Conservation (phyloP, 768 basidiomycete species). For the Mycena belliarum region DNA sequence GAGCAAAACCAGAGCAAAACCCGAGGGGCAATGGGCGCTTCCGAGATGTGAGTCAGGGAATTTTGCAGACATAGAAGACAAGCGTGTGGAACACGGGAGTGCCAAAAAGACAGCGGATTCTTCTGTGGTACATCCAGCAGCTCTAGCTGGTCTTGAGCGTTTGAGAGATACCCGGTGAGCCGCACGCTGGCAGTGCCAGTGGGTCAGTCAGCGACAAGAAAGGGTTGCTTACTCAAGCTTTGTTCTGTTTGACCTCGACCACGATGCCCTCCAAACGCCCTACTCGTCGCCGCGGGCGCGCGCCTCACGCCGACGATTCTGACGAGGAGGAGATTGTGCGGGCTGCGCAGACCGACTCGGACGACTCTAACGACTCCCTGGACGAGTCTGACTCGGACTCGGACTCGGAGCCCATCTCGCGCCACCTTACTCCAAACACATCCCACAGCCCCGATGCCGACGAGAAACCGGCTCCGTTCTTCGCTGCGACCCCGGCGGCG, state of each 20-base stretch:
- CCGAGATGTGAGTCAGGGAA: no score
- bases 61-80: no score
- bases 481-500: constrained; percentile 47
- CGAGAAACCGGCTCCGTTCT: constrained; percentile 46
- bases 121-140: no score
- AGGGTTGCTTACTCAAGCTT: not conserved
- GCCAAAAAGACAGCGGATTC: no score
- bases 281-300: constrained; percentile 64
- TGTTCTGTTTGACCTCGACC: not conserved
- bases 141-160: no score
- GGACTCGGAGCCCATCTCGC: constrained; percentile 62
- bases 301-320: constrained; percentile 37
- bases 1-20: no score
- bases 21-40: no score
- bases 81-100: no score
- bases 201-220: not conserved
- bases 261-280: constrained; percentile 36
- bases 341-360: constrained; percentile 71
- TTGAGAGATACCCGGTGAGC: no score
- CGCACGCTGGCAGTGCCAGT: no score
- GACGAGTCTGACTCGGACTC: constrained; percentile 71
- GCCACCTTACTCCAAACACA: constrained; percentile 65
- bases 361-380: constrained; percentile 50
- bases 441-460: constrained; percentile 64
- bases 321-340: constrained; percentile 75